Evolutionary conservation across 2,329 filamentous ascomycete species (phyloP).

Genomic region (Cladophialophora yegresii): DNA sequence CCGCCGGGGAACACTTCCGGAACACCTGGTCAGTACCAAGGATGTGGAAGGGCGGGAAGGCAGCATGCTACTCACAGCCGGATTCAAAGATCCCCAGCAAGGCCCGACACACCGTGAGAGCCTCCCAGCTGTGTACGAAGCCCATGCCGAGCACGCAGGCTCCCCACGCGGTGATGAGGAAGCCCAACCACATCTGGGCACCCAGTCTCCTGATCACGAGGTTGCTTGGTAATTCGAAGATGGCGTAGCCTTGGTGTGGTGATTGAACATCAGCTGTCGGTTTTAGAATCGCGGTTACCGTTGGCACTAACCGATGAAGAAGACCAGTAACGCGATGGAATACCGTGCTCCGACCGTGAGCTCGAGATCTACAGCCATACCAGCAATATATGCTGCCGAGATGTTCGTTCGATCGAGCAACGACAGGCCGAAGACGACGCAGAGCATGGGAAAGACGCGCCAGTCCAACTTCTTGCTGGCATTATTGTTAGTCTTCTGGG

Average conservation of each 20-base stretch:
- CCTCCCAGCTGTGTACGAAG: constrained; percentile 36
- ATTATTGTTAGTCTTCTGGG: not conserved
- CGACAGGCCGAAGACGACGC: constrained; percentile 2
- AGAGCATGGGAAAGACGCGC: constrained; percentile 16
- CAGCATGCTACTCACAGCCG: constrained; percentile 18
- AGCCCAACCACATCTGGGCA: constrained; percentile 37
- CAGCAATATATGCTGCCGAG: constrained; percentile 70
- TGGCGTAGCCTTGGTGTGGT: not conserved
- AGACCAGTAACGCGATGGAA: not conserved
- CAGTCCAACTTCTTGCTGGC: constrained; percentile 11
- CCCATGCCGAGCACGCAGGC: constrained; percentile 44
- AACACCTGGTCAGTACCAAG: not conserved
- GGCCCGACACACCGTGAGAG: constrained; percentile 33
- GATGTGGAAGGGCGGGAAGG: constrained; percentile 24
- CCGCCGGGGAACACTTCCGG: constrained; percentile 24
- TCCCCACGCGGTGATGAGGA: constrained; percentile 45
- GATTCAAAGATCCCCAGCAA: constrained; percentile 65
- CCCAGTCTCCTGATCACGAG: constrained; percentile 67
- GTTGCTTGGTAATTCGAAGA: constrained; percentile 71
- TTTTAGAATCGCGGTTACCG: constrained; percentile 63
- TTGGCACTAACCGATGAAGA: constrained; percentile 71
- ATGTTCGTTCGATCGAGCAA: constrained; percentile 80
- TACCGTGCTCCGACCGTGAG: constrained; percentile 14
- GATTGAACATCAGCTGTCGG: not conserved
- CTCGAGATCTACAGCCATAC: constrained; percentile 15